Evolutionary conservation across 78 protist genomes (phyloP), one percentile per base, ranked within the genome.

Genomic region (Guillardia theta): DNA sequence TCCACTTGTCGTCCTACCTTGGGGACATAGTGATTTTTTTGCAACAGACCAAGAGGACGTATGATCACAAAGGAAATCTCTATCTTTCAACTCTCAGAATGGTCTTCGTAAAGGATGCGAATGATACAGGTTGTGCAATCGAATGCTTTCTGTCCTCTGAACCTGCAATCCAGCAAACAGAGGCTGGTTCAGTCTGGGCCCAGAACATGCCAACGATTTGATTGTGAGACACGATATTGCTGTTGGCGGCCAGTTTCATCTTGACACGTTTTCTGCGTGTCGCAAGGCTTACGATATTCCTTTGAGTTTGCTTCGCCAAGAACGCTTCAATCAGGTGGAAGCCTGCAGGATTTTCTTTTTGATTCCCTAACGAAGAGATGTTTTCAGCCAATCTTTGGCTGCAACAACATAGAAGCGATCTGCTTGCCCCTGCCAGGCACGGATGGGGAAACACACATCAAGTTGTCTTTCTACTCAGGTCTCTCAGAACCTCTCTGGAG

Each of bases 311-410:
- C 15, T 70, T 43, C 83, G 83, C 33, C 27, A 70, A 15, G 83
- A 70, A 24, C 33, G 41, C 3, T 70, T 70, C 83, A 70, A 70
- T 43, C 83, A 58, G 70, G 70, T 58, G n/a, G n/a, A n/a, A n/a
- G n/a, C n/a, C n/a, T n/a, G n/a, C n/a, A n/a, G n/a, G n/a, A n/a
- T n/a, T n/a, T n/a, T n/a, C n/a, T n/a, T n/a, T n/a, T n/a, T n/a
- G n/a, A n/a, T n/a, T n/a, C n/a, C n/a, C n/a, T n/a, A n/a, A n/a
- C n/a, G n/a, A n/a, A n/a, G n/a, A n/a, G n/a, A n/a, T n/a, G n/a
- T n/a, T n/a, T n/a, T n/a, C 70, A 70, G 83, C 83, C 83, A 4
- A 70, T 70, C 83, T 70, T 70, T 24, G 83, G 83, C 36, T 70
- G 83, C 41, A 70, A 70, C 83, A 70, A 70, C 41, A 22, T 70